Percentiles rank a stretch among this genome's conserved stretches.
phyloP scores from a whole-genome alignment of 2,329 filamentous ascomycete species.

The Xenosphaeropsis pyriputrescens region DNA sequence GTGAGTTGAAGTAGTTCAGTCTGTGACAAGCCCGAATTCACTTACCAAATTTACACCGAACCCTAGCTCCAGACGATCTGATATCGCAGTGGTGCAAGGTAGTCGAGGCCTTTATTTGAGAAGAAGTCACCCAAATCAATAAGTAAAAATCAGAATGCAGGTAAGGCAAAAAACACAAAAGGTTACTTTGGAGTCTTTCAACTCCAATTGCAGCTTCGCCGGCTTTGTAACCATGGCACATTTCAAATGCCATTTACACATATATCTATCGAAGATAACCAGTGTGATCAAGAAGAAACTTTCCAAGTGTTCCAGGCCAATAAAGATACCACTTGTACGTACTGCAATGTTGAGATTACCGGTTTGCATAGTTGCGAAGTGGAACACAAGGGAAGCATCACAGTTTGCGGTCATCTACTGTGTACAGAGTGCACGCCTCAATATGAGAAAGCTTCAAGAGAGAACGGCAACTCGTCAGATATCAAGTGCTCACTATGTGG shows the following conservation, averaged over 20 bases:
- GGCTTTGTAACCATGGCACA: constrained; percentile 34
- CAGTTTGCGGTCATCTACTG: constrained; percentile 6
- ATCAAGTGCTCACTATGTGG: constrained; percentile 3
- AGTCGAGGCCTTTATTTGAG: too few species aligned
- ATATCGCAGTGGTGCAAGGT: too few species aligned
- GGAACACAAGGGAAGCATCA: constrained; percentile 2
- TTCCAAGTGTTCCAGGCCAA: not conserved
- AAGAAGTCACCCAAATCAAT: too few species aligned
- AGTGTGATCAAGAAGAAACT: not conserved
- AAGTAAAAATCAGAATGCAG: constrained; percentile 18
- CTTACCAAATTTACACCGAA: too few species aligned
- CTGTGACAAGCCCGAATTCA: too few species aligned
- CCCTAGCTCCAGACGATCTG: too few species aligned
- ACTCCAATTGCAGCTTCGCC: constrained; percentile 26
- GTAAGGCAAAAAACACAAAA: constrained; percentile 11
- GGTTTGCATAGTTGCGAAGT: constrained; percentile 5
- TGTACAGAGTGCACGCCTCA: constrained; percentile 3
- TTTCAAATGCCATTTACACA: constrained; percentile 26
- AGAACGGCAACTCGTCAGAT: not conserved
- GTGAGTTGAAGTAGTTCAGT: too few species aligned
- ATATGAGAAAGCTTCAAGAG: constrained; percentile 1
- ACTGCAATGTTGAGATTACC: constrained; percentile 2
- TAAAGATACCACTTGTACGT: constrained; percentile 3
- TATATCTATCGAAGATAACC: not conserved
- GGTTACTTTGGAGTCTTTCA: constrained; percentile 27